Conservation (phyloP, 768 basidiomycete species). For the Antrodiella citrinella region DNA sequence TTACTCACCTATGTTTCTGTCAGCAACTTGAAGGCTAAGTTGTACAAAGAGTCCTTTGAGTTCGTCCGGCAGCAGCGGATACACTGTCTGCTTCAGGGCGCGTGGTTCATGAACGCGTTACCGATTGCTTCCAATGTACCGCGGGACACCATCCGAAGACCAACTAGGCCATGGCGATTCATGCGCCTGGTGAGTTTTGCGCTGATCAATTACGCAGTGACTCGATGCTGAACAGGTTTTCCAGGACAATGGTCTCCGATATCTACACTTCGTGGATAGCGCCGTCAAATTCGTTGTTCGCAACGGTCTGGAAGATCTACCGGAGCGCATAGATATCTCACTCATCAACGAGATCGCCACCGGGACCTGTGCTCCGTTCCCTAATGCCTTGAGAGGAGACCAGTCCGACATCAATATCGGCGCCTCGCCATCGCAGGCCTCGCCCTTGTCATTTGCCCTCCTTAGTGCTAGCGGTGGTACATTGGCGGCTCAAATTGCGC, state of each 20-base stretch:
- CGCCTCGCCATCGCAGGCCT: conserved; percentile 45
- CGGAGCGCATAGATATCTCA: conserved; percentile 77
- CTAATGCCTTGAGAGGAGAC: conserved; percentile 33
- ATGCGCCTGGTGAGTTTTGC: conserved; percentile 61
- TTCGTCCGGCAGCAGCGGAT: conserved; percentile 86
- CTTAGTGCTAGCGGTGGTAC: conserved; percentile 63
- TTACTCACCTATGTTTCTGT: not conserved
- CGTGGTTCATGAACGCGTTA: conserved; percentile 85
- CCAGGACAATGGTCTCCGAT: conserved; percentile 74
- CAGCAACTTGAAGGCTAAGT: conserved; percentile 76
- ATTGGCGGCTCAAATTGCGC: conserved; percentile 71
- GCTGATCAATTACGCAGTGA: not conserved
- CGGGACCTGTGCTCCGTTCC: conserved; percentile 62
- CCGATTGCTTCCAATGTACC: conserved; percentile 34
- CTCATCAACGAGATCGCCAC: conserved; percentile 74
- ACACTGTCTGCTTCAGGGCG: conserved; percentile 80
- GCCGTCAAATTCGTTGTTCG: conserved; percentile 72
- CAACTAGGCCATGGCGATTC: conserved; percentile 73
- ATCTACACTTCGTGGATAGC: conserved; percentile 82
- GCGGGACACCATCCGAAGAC: conserved; percentile 47
- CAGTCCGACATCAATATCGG: conserved; percentile 51
- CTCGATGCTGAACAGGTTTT: conserved; percentile 5
- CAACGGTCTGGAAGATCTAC: conserved; percentile 77
- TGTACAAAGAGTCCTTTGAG: conserved; percentile 86
- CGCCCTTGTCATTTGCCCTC: conserved; percentile 72